phyloP scores from a whole-genome alignment of 2,329 filamentous ascomycete genomes.

The Trichoderma pleuroti region DNA sequence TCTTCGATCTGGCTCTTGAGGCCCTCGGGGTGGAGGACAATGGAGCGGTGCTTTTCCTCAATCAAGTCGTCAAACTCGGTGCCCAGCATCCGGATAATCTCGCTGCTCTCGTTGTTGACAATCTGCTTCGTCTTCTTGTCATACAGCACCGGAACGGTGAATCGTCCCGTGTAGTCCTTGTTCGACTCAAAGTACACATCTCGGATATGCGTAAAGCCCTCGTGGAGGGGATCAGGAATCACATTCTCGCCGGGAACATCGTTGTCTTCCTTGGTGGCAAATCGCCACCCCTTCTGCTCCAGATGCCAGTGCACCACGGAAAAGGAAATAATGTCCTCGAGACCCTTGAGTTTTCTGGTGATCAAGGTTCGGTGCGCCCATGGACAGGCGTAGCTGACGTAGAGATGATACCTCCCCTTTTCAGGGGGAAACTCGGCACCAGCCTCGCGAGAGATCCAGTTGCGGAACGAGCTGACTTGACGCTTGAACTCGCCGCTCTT shows the following conservation, averaged over 20 bases:
- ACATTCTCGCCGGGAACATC: constrained; percentile 58
- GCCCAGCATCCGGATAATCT: constrained; percentile 90
- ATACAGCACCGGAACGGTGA: constrained; percentile 84
- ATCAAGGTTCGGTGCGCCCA: constrained; percentile 90
- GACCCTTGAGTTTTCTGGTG: constrained; percentile 82
- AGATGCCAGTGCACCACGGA: constrained; percentile 95
- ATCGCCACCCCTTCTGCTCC: constrained; percentile 72
- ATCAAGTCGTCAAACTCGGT: constrained; percentile 73
- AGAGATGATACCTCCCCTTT: constrained; percentile 89
- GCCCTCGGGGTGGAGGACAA: constrained; percentile 65
- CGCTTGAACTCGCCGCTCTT: constrained; percentile 90
- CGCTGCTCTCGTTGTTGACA: constrained; percentile 87
- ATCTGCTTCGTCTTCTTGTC: constrained; percentile 73
- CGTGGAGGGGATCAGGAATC: constrained; percentile 65
- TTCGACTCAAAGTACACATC: constrained; percentile 77
- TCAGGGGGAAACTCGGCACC: constrained; percentile 78
- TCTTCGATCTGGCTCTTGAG: constrained; percentile 70
- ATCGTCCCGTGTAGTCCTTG: constrained; percentile 69
- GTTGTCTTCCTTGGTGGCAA: constrained; percentile 60
- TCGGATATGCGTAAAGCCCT: constrained; percentile 64
- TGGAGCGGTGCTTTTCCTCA: constrained; percentile 52
- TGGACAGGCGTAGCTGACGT: constrained; percentile 89
- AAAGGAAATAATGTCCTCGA: constrained; percentile 75
- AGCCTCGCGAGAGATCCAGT: constrained; percentile 69
- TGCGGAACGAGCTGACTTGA: constrained; percentile 76